These are phyloP conservation scores for Aspergillus saccharolyticus DNA, from an alignment of 495 filamentous ascomycete species.

Conservation along the genomic window DNA sequence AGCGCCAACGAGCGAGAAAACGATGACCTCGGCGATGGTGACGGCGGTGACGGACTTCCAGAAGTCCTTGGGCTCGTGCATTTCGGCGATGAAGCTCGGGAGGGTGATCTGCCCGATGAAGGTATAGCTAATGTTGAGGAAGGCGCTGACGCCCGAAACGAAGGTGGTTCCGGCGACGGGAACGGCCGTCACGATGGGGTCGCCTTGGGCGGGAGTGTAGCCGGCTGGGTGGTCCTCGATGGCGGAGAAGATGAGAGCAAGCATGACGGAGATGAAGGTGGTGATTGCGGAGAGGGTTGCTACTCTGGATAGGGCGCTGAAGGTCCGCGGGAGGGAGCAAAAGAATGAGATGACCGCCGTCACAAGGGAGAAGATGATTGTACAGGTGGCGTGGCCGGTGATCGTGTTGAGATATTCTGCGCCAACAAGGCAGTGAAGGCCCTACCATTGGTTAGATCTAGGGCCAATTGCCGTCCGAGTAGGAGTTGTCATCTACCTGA, in stretches of 20 bases:
- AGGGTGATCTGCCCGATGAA: constrained; percentile 92
- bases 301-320: constrained; percentile 67
- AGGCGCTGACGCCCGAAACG: constrained; percentile 72
- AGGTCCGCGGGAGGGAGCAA: constrained; percentile 77
- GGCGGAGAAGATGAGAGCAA: constrained; percentile 73
- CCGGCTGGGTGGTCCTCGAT: constrained; percentile 63
- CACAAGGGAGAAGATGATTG: constrained; percentile 68
- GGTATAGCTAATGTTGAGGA: constrained; percentile 86
- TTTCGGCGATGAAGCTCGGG: constrained; percentile 87
- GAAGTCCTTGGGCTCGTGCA: constrained; percentile 81
- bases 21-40: constrained; percentile 76
- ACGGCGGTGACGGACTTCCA: constrained; percentile 85
- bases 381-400: constrained; percentile 58
- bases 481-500: constrained; percentile 42
- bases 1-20: constrained; percentile 71
- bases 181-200: constrained; percentile 58
- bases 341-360: constrained; percentile 65
- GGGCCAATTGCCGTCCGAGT: not conserved
- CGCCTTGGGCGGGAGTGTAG: constrained; percentile 52
- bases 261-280: constrained; percentile 78
- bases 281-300: constrained; percentile 73
- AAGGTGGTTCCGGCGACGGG: constrained; percentile 70
- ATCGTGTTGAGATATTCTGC: constrained; percentile 85
- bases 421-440: constrained; percentile 72
- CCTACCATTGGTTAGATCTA: constrained; percentile 35